Evolutionary conservation across 129 eudicot genomes (phyloP).

Genomic region (Lactuca saligna): DNA sequence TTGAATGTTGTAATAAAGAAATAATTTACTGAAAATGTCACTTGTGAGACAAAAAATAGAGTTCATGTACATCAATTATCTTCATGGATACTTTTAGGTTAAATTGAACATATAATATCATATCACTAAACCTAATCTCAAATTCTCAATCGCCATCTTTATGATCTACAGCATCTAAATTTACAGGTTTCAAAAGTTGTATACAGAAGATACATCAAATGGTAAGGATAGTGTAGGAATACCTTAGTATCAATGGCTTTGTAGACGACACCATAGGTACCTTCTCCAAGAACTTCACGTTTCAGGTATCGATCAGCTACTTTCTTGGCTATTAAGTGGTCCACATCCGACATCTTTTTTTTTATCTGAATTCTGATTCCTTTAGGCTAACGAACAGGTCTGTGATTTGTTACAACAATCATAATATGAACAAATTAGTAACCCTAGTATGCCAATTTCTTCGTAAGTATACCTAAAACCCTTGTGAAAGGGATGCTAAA

Average conservation of each 20-base stretch:
- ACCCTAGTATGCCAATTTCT: neutral
- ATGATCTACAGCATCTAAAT: neutral
- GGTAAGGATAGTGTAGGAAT: slow-evolving; percentile 3
- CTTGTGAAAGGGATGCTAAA: neutral
- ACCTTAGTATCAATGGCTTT: slow-evolving; percentile 98
- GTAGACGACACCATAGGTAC: slow-evolving; percentile 95
- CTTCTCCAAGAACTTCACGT: slow-evolving; percentile 98
- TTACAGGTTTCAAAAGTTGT: neutral
- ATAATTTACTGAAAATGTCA: too few species aligned
- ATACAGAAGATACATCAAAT: neutral
- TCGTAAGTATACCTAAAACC: slow-evolving; percentile 15
- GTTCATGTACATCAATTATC: too few species aligned
- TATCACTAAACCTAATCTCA: neutral
- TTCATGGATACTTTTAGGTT: too few species aligned
- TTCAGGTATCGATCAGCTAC: slow-evolving; percentile 90
- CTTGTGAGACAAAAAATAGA: neutral
- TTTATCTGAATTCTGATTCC: slow-evolving; percentile 1
- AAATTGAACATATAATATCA: too few species aligned
- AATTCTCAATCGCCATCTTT: neutral
- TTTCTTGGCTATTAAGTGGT: slow-evolving; percentile 50
- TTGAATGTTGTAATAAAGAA: too few species aligned
- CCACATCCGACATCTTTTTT: slow-evolving; percentile 53
- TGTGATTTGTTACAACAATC: neutral
- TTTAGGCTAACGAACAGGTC: neutral
- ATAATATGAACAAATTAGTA: neutral